These are phyloP conservation scores for Knoxdaviesia capensis DNA, from an alignment of 2,329 filamentous ascomycete genomes.

Conservation along the genomic window DNA sequence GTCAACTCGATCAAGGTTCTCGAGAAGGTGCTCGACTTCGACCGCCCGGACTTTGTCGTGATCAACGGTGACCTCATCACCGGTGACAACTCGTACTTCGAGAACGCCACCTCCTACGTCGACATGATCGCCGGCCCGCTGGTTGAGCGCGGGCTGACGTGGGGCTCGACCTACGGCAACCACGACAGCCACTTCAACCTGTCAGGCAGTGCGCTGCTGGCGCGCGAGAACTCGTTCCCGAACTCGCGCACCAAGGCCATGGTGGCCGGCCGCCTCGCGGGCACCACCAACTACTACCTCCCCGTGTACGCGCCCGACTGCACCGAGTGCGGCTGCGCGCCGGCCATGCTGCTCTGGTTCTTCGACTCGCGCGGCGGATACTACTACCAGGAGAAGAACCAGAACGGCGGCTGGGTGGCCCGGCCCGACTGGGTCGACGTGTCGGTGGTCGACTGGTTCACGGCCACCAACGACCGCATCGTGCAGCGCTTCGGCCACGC, in stretches of 20 bases:
- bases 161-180: constrained; percentile 53
- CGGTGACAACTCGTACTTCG: constrained; percentile 36
- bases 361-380: constrained; percentile 50
- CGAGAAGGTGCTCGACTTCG: constrained; percentile 32
- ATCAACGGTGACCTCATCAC: constrained; percentile 55
- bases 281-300: constrained; percentile 26
- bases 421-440: constrained; percentile 27
- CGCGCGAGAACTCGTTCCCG: constrained; percentile 13
- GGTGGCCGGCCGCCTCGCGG: constrained; percentile 6
- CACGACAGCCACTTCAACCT: constrained; percentile 44
- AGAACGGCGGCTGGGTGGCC: no score
- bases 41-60: constrained; percentile 39
- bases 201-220: constrained; percentile 21
- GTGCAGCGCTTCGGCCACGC: constrained; percentile 10
- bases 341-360: constrained; percentile 43
- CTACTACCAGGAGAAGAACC: no score
- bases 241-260: constrained; percentile 6
- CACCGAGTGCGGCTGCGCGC: constrained; percentile 16
- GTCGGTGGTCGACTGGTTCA: constrained; percentile 24
- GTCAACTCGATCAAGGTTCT: constrained; percentile 35
- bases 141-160: constrained; percentile 30
- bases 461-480: constrained; percentile 12
- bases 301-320: no score
- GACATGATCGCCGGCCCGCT: constrained; percentile 39
- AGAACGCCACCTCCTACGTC: constrained; percentile 30